Evolutionary conservation across 2,329 filamentous ascomycete genomes (phyloP).

Genomic region (Rhexocercosporidium sp.): DNA sequence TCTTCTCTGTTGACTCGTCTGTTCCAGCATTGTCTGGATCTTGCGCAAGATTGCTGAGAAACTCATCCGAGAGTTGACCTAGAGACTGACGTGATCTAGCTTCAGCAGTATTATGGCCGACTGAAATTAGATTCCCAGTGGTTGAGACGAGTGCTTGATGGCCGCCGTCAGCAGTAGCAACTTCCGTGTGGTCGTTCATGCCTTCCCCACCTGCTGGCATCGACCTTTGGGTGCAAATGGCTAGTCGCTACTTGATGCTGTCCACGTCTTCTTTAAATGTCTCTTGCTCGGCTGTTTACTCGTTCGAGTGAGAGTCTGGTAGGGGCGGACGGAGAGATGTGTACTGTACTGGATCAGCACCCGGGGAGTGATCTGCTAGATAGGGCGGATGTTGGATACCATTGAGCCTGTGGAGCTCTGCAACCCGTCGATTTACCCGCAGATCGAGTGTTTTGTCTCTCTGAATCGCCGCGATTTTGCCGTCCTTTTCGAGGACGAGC

Average conservation of each 20-base stretch:
- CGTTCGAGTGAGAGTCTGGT: not conserved
- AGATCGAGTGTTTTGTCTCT: not conserved
- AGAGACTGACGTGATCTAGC: too few relatives aligned
- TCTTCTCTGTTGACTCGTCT: too few relatives aligned
- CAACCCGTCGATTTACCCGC: not conserved
- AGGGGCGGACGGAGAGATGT: not conserved
- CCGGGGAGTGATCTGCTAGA: not conserved
- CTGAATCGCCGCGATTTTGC: not conserved
- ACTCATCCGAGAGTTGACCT: too few relatives aligned
- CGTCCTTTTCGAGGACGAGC: not conserved
- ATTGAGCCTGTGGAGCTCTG: not conserved
- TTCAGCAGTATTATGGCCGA: too few relatives aligned
- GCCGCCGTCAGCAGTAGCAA: not conserved
- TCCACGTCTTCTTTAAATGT: not conserved
- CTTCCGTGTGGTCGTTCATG: not conserved
- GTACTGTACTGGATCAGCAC: not conserved
- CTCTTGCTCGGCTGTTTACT: not conserved
- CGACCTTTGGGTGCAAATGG: not conserved
- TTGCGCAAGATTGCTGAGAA: too few relatives aligned
- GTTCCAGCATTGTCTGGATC: too few relatives aligned
- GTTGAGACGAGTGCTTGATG: not conserved
- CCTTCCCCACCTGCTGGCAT: not conserved
- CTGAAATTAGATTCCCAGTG: too few relatives aligned
- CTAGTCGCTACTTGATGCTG: not conserved
- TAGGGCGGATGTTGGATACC: not conserved